Evolutionary conservation across 2,329 filamentous ascomycete species (phyloP).

Genomic region (Apiospora malaysiana): DNA sequence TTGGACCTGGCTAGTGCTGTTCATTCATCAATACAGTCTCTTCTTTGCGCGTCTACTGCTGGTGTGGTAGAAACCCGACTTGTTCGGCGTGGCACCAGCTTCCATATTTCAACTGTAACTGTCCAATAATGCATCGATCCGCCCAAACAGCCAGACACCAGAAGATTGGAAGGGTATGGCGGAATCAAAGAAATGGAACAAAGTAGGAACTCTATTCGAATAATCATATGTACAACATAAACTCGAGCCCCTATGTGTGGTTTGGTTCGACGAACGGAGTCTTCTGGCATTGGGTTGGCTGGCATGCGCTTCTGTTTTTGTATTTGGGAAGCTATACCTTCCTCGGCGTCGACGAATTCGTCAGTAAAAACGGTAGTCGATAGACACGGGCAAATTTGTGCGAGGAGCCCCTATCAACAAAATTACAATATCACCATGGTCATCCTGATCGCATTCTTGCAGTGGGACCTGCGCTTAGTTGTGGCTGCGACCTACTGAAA

Average conservation of each 20-base stretch:
- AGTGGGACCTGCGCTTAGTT: not conserved
- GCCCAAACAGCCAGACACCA: too few relatives aligned
- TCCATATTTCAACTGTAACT: too few relatives aligned
- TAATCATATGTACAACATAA: too few relatives aligned
- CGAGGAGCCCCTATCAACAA: not conserved
- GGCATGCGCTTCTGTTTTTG: not conserved
- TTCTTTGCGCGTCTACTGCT: not conserved
- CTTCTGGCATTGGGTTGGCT: not conserved
- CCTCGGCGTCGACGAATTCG: not conserved
- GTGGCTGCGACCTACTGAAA: not conserved
- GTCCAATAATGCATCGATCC: too few relatives aligned
- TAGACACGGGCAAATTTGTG: too few relatives aligned
- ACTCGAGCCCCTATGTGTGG: not conserved
- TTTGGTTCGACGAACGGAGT: not conserved
- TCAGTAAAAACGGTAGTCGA: not conserved
- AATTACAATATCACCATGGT: not conserved
- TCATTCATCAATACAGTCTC: not conserved
- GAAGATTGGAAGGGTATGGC: too few relatives aligned
- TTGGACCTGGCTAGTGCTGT: conserved; percentile 58
- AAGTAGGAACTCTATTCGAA: too few relatives aligned
- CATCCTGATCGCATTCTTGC: not conserved
- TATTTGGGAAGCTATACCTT: not conserved
- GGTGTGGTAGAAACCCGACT: conserved; percentile 9
- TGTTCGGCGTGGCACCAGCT: conserved; percentile 16
- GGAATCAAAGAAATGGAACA: too few relatives aligned